These are phyloP conservation scores for Aspergillus neotritici DNA, from an alignment of 2,329 filamentous ascomycete genomes.

Conservation along the genomic window DNA sequence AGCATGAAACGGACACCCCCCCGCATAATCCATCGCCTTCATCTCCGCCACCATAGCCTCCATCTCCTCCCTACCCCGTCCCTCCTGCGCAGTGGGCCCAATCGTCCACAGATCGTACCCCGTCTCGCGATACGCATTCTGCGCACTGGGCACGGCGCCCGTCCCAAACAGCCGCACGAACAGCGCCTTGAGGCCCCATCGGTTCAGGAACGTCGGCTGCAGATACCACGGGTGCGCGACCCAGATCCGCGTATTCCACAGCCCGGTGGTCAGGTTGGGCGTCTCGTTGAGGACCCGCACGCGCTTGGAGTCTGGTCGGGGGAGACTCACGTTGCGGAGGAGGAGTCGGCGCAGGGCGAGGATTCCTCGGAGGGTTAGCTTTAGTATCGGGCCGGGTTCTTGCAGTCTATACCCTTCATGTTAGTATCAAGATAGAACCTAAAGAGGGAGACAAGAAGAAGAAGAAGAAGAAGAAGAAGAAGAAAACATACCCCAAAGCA, in stretches of 20 bases:
- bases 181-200: conserved; percentile 13
- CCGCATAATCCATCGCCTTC: conserved; percentile 2
- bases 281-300: conserved; percentile 4
- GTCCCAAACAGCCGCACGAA: conserved; percentile 12
- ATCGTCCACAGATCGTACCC: conserved; percentile 12
- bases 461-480: no score
- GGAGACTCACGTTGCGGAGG: conserved; percentile 6
- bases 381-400: no score
- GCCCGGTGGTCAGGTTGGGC: conserved; percentile 2
- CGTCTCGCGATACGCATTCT: conserved; percentile 2
- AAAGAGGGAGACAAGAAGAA: no score
- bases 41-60: conserved; percentile 2
- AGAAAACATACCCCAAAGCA: conserved; percentile 5
- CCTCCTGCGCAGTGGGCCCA: conserved; percentile 11
- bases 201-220: conserved; percentile 13
- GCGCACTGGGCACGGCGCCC: conserved; percentile 4
- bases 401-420: no score
- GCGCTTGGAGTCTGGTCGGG: conserved; percentile 3
- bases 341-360: conserved; percentile 1
- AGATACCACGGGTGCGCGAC: conserved; percentile 20
- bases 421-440: no score
- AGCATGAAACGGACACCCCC: conserved; percentile 7
- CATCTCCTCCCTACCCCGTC: conserved; percentile 11
- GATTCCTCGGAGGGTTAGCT: background rate
- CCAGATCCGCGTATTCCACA: conserved; percentile 6